A percentile compares a stretch with the other conserved stretches of the same genome.
phyloP scores from a whole-genome alignment of 495 filamentous ascomycete species.

The Penicillium malachiteum region DNA sequence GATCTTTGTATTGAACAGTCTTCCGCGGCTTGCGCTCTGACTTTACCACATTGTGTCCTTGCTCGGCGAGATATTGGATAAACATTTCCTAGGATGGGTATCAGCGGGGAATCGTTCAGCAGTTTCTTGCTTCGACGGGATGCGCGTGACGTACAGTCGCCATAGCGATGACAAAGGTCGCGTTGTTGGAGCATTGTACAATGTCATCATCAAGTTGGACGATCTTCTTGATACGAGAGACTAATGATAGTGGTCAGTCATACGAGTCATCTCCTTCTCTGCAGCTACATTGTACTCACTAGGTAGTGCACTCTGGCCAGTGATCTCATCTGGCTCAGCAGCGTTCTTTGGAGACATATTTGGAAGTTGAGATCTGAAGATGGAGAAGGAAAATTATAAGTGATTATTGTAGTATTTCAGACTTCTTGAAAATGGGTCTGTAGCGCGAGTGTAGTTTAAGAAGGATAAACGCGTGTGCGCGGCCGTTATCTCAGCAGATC shows the following conservation, averaged over 20 bases:
- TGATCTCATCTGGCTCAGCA: conserved; percentile 75
- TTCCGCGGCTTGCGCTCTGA: conserved; percentile 87
- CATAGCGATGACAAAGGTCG: conserved; percentile 89
- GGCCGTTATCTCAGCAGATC: conserved; percentile 31
- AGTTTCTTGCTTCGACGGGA: not conserved
- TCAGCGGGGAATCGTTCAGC: conserved; percentile 10
- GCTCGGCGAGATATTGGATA: conserved; percentile 83
- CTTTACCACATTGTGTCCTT: conserved; percentile 84
- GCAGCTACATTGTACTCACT: conserved; percentile 53
- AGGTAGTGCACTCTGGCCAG: conserved; percentile 80
- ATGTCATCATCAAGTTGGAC: conserved; percentile 86
- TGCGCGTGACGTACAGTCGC: conserved; percentile 65
- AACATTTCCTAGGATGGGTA: conserved; percentile 74
- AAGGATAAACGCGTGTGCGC: conserved; percentile 27
- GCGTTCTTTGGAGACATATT: conserved; percentile 88
- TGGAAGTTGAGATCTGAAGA: not conserved
- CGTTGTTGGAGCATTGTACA: conserved; percentile 80
- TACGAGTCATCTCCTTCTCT: not conserved
- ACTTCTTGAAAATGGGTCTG: not conserved
- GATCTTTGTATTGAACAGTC: conserved; percentile 94
- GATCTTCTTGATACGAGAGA: conserved; percentile 91
- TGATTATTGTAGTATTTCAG: not conserved
- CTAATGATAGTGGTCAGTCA: conserved; percentile 44
- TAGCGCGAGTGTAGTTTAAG: conserved; percentile 13
- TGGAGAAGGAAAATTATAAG: not conserved